A percentile compares a stretch with the other conserved stretches of the same genome.
phyloP scores from a whole-genome alignment of 2,329 filamentous ascomycete species.

The Fusarium solani-melongenae region DNA sequence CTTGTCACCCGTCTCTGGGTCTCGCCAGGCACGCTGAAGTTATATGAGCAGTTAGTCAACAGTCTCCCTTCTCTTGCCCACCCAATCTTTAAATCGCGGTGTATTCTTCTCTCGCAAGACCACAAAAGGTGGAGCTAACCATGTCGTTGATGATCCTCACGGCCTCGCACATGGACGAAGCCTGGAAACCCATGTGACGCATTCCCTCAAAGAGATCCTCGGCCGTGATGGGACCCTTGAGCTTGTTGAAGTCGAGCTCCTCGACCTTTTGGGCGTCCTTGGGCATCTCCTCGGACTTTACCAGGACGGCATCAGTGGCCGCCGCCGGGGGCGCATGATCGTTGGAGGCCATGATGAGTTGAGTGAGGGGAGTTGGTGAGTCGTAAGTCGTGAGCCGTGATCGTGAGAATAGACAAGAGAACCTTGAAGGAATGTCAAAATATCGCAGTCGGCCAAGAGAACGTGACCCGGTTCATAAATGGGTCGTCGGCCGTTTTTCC shows the following conservation, averaged over 20 bases:
- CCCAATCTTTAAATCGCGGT: not conserved
- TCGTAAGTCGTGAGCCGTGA: slow-evolving; percentile 6
- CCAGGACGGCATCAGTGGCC: slow-evolving; percentile 84
- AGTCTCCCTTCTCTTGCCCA: not conserved
- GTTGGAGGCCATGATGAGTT: slow-evolving; percentile 45
- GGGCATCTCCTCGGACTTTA: slow-evolving; percentile 85
- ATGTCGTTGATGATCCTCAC: slow-evolving; percentile 95
- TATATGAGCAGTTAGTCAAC: slow-evolving; percentile 9
- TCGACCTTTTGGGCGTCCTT: slow-evolving; percentile 82
- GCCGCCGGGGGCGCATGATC: slow-evolving; percentile 63
- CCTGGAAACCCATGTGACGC: slow-evolving; percentile 82
- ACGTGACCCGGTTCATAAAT: not conserved
- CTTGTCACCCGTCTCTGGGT: slow-evolving; percentile 80
- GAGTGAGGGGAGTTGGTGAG: not conserved
- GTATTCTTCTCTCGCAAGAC: not conserved
- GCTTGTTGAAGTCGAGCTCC: slow-evolving; percentile 91
- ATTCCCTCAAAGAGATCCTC: slow-evolving; percentile 86
- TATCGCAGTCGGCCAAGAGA: not conserved
- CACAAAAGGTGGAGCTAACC: slow-evolving; percentile 62
- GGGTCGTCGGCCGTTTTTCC: not conserved
- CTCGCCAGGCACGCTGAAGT: slow-evolving; percentile 76
- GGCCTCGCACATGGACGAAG: slow-evolving; percentile 82
- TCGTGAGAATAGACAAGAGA: not conserved
- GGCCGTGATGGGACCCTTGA: slow-evolving; percentile 82
- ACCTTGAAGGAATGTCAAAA: not conserved